Base-by-base conservation (phyloP, 2,329 filamentous ascomycete species). In the Aspergillus versicolor region DNA sequence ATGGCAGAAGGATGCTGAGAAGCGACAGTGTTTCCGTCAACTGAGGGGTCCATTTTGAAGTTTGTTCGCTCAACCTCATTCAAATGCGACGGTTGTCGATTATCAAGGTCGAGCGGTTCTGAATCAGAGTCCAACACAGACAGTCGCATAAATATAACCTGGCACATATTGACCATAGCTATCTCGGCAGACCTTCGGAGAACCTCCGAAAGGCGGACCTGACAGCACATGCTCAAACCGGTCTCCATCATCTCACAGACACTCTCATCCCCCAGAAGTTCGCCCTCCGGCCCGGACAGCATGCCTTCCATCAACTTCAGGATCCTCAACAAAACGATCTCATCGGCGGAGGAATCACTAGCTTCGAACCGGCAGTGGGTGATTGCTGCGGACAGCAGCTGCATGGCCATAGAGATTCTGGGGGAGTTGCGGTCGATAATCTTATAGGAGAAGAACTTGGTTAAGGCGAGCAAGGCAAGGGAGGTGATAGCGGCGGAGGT, bases 241-340 rank as follows among this genome's bases (percentile, higher is more conserved):
- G 92, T 93, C 73, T 96, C 94, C 93, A 99, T 97, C 92, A 99
- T 97, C 73, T 97, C 92, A 72, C 95, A 99, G 11, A 99, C 92
- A 70, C 93, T 97, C 77, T 97, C 93, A 68, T 99, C 94, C 57
- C 93, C 95, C n/a, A 99, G 80, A 11, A 97, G 85, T 63, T 95
- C 89, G 38, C 94, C 94, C 30, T 93, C 92, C 0, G 92, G 91
- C 0, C 94, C 91, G 15, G 92, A 95, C 67, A 99, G 88, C 89
- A 99, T 97, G 68, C 92, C 90, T 75, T 99, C 94, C 94, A 99
- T 99, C 46, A 99, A 83, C 71, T 96, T 94, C 58, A 99, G 76
- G 67, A 99, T 97, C 77, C 95, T 89, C 55, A 97, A 80, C 54
- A 97, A 82, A 13, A 99, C 95, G 52, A 97, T 92, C 75, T 99